These are phyloP conservation scores for Dictyostelium brefeldianum DNA, from an alignment of 78 protist species.

Conservation along the genomic window DNA sequence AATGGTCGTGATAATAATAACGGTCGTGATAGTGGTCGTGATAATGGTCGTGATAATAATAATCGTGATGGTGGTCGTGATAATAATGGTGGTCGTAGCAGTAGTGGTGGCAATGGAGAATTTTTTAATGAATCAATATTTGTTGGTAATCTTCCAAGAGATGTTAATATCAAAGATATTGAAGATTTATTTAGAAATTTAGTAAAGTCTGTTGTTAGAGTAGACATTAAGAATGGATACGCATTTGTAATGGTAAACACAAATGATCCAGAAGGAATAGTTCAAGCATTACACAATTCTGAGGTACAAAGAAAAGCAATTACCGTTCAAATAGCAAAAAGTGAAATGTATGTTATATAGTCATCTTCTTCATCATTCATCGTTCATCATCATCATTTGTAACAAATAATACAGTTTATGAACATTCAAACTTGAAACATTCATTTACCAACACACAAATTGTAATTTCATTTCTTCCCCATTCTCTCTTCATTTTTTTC, in stretches of 20 bases:
- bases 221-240: conserved; percentile 55
- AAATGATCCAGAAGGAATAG: not conserved
- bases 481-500: no score
- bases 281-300: conserved; percentile 14
- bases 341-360: conserved; percentile 33
- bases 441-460: no score
- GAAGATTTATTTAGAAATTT: conserved; percentile 10
- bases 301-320: not conserved
- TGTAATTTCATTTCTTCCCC: no score
- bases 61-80: not conserved
- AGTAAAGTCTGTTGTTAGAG: not conserved
- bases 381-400: no score
- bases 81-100: not conserved
- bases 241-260: conserved; percentile 29
- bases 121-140: conserved; percentile 4
- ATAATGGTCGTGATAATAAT: not conserved
- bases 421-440: no score
- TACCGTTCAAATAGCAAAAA: conserved; percentile 35
- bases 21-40: not conserved
- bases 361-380: no score
- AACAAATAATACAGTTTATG: no score
- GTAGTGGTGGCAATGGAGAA: not conserved
- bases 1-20: not conserved
- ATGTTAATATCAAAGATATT: not conserved
- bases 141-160: conserved; percentile 59